phyloP scores from a whole-genome alignment of 139 green algal species.

The Prasinococcaceae sp. region DNA sequence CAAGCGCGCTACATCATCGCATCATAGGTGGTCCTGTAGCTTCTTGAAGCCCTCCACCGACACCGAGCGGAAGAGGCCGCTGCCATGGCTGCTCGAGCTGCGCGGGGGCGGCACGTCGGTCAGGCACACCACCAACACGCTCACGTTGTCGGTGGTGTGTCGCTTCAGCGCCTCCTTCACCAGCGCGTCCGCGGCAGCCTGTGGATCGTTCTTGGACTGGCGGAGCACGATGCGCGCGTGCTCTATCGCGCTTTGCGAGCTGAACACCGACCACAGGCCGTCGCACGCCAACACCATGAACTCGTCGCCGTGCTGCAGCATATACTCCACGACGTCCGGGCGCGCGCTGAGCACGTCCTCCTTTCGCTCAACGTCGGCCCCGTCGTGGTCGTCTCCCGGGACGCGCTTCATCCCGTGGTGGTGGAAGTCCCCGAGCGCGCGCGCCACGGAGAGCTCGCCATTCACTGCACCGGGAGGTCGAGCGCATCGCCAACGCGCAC shows the following conservation, averaged over 20 bases:
- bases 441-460: constrained; percentile 24
- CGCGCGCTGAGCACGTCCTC: neutral
- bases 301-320: constrained; percentile 30
- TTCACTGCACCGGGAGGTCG: constrained; percentile 16
- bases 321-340: neutral
- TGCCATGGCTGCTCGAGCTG: neutral
- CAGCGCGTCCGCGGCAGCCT: constrained; percentile 17
- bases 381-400: neutral
- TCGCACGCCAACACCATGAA: constrained; percentile 40
- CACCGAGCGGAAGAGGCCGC: neutral
- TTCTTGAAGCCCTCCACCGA: too few species aligned
- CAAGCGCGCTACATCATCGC: too few species aligned
- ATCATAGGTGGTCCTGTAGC: too few species aligned
- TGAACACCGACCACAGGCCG: constrained; percentile 41
- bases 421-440: constrained; percentile 38
- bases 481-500: neutral
- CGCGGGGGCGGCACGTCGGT: constrained; percentile 14
- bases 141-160: constrained; percentile 33
- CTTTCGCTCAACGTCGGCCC: neutral
- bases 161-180: constrained; percentile 29
- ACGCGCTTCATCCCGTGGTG: constrained; percentile 20
- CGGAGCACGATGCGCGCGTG: constrained; percentile 24
- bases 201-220: constrained; percentile 36
- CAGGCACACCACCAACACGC: constrained; percentile 31
- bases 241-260: constrained; percentile 27